These are phyloP conservation scores for Phialemonium atrogriseum DNA, from an alignment of 2,329 filamentous ascomycete genomes.

Conservation along the genomic window DNA sequence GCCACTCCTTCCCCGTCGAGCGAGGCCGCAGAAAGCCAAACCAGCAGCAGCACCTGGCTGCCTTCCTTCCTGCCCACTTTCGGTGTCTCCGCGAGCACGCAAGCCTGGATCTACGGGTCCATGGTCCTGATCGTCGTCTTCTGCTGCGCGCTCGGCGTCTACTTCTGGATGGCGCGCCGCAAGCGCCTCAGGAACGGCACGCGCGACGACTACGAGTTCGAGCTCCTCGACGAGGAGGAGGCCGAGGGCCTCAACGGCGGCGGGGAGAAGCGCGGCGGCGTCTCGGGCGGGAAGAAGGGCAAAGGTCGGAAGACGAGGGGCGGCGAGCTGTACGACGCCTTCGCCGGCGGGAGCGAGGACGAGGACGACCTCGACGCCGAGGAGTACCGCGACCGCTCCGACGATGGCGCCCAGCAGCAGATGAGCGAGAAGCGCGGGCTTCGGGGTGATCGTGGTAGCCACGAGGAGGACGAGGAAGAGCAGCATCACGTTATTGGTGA, in stretches of 20 bases:
- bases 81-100: conserved; percentile 76
- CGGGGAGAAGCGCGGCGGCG: conserved; percentile 32
- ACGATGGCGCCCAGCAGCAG: conserved; percentile 12
- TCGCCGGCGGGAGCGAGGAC: conserved; percentile 77
- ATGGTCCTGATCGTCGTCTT: conserved; percentile 79
- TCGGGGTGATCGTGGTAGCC: conserved; percentile 16
- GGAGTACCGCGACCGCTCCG: conserved; percentile 23
- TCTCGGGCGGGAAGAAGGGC: conserved; percentile 29
- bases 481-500: conserved; percentile 44
- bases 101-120: conserved; percentile 89
- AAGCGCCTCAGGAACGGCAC: conserved; percentile 66
- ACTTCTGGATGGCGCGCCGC: conserved; percentile 72
- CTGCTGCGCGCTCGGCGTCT: conserved; percentile 70
- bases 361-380: conserved; percentile 56
- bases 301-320: conserved; percentile 53
- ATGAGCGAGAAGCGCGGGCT: conserved; percentile 18
- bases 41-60: conserved; percentile 55
- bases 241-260: conserved; percentile 42
- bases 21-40: conserved; percentile 23
- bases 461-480: conserved; percentile 25
- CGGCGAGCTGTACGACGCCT: conserved; percentile 93
- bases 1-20: conserved; percentile 16
- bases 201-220: conserved; percentile 86
- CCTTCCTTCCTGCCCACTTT: conserved; percentile 88
- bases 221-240: conserved; percentile 81